A percentile compares a stretch with the other conserved stretches of the same genome.
Evolutionary conservation across 2,329 filamentous ascomycete species (phyloP).

Genomic region (Zasmidium citrigriseum): DNA sequence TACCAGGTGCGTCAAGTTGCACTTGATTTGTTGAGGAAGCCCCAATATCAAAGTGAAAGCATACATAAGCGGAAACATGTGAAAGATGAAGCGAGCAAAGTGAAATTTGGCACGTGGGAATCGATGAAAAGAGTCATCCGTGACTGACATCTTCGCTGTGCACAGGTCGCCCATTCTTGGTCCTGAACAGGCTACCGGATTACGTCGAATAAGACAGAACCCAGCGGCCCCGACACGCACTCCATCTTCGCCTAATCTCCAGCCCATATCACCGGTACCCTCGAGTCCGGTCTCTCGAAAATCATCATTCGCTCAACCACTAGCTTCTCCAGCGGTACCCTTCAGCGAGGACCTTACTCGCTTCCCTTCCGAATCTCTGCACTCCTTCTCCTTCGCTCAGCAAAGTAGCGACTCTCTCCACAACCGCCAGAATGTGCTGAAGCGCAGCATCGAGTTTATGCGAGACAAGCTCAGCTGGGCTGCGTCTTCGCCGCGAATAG

Average conservation of each 20-base stretch:
- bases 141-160: not conserved
- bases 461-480: conserved; percentile 86
- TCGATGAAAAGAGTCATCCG: not conserved
- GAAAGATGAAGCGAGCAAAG: not conserved
- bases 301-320: conserved; percentile 56
- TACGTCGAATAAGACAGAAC: conserved; percentile 85
- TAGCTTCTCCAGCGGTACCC: conserved; percentile 67
- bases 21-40: not conserved
- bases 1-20: conserved; percentile 65
- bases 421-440: conserved; percentile 88
- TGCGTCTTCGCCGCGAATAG: conserved; percentile 71
- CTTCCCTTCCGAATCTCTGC: conserved; percentile 92
- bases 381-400: conserved; percentile 97
- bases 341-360: conserved; percentile 86
- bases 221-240: conserved; percentile 58
- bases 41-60: not conserved
- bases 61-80: not conserved
- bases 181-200: conserved; percentile 58
- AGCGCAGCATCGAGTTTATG: conserved; percentile 95
- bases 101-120: conserved; percentile 1
- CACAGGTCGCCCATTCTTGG: conserved; percentile 76
- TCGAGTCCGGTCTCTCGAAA: conserved; percentile 66
- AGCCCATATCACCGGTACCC: conserved; percentile 70
- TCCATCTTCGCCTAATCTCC: conserved; percentile 65
- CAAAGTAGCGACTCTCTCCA: conserved; percentile 91